Conservation (phyloP, 176 grass and related monocot genomes). For the Carex scoparia region DNA sequence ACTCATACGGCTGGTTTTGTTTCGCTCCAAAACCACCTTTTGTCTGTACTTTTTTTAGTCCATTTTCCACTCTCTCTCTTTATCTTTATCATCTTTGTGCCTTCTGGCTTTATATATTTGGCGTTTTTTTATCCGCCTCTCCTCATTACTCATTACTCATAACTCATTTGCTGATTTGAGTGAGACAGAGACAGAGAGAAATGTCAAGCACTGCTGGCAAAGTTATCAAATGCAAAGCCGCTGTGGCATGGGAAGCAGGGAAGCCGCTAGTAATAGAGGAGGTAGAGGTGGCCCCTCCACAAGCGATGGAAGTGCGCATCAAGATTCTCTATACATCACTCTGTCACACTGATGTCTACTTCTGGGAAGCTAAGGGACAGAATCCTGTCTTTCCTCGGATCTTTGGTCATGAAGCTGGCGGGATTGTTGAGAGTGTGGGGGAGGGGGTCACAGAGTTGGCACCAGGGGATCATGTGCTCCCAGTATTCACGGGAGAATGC, state of each 20-base stretch:
- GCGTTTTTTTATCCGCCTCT: not conserved
- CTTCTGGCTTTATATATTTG: not conserved
- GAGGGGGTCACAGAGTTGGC: conserved; percentile 63
- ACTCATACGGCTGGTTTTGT: no score
- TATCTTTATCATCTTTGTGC: not conserved
- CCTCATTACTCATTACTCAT: not conserved
- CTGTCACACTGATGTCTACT: conserved; percentile 94
- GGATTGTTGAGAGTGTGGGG: conserved; percentile 80
- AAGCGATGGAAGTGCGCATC: conserved; percentile 76
- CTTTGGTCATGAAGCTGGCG: conserved; percentile 89
- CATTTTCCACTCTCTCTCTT: not conserved
- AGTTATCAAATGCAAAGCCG: conserved; percentile 86
- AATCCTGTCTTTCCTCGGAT: conserved; percentile 90
- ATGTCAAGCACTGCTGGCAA: conserved; percentile 62
- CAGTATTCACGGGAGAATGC: conserved; percentile 85
- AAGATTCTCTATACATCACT: conserved; percentile 81
- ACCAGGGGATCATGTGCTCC: conserved; percentile 82
- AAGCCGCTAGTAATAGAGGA: conserved; percentile 77
- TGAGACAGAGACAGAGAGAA: no score
- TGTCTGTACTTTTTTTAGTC: not conserved
- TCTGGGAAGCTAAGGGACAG: conserved; percentile 96
- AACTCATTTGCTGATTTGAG: no score
- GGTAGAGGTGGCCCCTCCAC: conserved; percentile 81
- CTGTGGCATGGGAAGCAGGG: conserved; percentile 80
- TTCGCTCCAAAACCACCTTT: no score